A percentile compares a stretch with the other conserved stretches of the same genome.
These are phyloP conservation scores for Xylaria telfairii DNA, from an alignment of 495 filamentous ascomycete species.

Conservation along the genomic window DNA sequence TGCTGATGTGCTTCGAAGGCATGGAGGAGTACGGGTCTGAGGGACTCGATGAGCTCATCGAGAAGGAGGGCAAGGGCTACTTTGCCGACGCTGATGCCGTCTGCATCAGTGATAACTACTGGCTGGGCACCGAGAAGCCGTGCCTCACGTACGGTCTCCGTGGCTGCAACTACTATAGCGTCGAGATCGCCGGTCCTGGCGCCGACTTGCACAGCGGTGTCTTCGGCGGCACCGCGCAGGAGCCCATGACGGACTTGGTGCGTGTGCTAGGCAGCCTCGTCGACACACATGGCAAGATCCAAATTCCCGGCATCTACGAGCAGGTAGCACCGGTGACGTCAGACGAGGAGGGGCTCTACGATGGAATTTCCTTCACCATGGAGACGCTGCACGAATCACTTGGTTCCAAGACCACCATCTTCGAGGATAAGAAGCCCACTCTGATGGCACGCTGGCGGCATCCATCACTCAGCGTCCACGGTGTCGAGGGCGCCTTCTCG, in stretches of 20 bases:
- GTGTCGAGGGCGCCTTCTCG: constrained; percentile 94
- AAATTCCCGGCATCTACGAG: constrained; percentile 86
- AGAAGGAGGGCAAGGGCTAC: constrained; percentile 83
- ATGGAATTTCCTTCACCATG: constrained; percentile 90
- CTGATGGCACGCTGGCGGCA: constrained; percentile 96
- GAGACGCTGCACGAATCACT: constrained; percentile 89
- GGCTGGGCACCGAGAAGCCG: constrained; percentile 97
- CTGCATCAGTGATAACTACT: constrained; percentile 99
- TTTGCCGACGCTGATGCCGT: constrained; percentile 96
- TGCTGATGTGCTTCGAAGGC: constrained; percentile 99
- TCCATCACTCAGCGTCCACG: constrained; percentile 94
- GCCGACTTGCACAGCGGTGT: constrained; percentile 96
- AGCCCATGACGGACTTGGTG: constrained; percentile 97
- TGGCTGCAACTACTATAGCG: constrained; percentile 93
- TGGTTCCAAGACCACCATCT: constrained; percentile 84
- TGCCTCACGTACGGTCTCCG: constrained; percentile 98
- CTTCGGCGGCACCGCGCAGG: constrained; percentile 92
- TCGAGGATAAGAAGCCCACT: constrained; percentile 81
- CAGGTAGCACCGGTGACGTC: constrained; percentile 86
- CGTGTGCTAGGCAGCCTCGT: constrained; percentile 82
- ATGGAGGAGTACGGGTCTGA: constrained; percentile 99
- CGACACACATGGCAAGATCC: constrained; percentile 86
- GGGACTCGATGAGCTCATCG: constrained; percentile 93
- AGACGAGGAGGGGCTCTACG: constrained; percentile 86
- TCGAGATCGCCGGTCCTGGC: constrained; percentile 86